Conservation (phyloP, 768 basidiomycete genomes). For the Plicaturopsis crispa region DNA sequence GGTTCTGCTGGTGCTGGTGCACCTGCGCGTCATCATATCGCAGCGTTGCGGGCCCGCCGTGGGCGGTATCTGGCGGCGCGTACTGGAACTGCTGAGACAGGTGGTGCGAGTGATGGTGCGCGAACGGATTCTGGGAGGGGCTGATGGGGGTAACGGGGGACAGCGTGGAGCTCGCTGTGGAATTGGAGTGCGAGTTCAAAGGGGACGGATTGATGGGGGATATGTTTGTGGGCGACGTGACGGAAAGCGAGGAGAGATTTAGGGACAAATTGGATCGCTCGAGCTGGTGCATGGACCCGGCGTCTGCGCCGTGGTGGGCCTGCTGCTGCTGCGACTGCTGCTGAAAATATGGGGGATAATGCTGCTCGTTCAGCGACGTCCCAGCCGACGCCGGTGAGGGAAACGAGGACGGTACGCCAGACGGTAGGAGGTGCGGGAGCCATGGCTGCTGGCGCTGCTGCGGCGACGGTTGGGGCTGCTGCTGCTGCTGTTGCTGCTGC, state of each 20-base stretch:
- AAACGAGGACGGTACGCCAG: conserved; percentile 20
- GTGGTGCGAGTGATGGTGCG: conserved; percentile 32
- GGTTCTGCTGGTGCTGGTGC: conserved; percentile 6
- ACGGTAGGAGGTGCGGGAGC: conserved; percentile 20
- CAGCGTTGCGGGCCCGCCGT: conserved; percentile 12
- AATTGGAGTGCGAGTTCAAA: conserved; percentile 19
- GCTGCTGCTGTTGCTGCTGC: conserved; percentile 19
- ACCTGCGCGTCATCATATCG: conserved; percentile 21
- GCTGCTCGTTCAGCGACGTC: conserved; percentile 21
- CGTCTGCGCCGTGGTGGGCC: conserved; percentile 11
- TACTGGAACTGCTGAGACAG: conserved; percentile 46
- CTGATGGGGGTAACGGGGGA: conserved; percentile 57
- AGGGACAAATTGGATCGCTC: conserved; percentile 44
- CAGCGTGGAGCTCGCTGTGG: conserved; percentile 18
- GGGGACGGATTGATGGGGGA: conserved; percentile 52
- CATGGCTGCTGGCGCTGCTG: conserved; percentile 17
- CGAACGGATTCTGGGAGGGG: conserved; percentile 36
- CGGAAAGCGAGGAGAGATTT: conserved; percentile 60
- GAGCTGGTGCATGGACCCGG: conserved; percentile 13
- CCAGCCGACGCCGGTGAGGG: conserved; percentile 24
- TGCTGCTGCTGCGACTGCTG: conserved; percentile 13
- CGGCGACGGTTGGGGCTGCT: conserved; percentile 21
- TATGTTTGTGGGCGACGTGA: conserved; percentile 57
- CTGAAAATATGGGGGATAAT: conserved; percentile 18
- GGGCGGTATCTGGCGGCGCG: conserved; percentile 26